Conservation (phyloP, 768 basidiomycete genomes). For the Lactifluus piperatus region DNA sequence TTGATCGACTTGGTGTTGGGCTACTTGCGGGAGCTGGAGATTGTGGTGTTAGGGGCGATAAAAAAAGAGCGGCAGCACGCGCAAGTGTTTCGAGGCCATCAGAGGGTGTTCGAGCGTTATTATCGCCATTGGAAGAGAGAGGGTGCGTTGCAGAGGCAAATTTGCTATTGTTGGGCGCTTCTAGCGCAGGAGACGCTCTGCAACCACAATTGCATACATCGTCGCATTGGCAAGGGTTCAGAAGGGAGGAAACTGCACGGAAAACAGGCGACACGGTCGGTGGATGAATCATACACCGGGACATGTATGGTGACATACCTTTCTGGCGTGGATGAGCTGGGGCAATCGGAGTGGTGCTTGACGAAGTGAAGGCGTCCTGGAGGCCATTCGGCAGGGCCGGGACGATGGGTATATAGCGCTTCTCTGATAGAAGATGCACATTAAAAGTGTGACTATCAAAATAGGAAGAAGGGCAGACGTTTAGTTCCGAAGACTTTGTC, state of each 20-base stretch:
- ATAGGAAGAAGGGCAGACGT: slow-evolving; percentile 5
- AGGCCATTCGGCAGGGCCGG: slow-evolving; percentile 21
- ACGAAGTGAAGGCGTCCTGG: slow-evolving; percentile 11
- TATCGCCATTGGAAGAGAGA: neutral
- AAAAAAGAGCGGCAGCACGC: slow-evolving; percentile 12
- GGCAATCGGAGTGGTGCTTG: neutral
- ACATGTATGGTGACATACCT: neutral
- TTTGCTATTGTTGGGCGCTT: neutral
- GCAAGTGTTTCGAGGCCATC: slow-evolving; percentile 18
- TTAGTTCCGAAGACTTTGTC: slow-evolving; percentile 21
- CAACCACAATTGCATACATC: slow-evolving; percentile 17
- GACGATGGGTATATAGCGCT: slow-evolving; percentile 21
- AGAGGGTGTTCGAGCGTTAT: neutral
- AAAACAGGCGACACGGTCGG: neutral
- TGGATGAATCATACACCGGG: neutral
- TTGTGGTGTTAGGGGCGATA: neutral
- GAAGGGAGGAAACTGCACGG: slow-evolving; percentile 13
- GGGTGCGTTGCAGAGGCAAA: neutral
- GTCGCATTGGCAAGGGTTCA: slow-evolving; percentile 19
- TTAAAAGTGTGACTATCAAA: neutral
- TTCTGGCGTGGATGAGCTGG: slow-evolving; percentile 19
- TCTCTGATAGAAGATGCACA: slow-evolving; percentile 8
- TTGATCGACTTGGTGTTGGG: too few species aligned
- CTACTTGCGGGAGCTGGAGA: neutral
- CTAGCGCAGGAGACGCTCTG: neutral